Percentiles rank a stretch among this genome's conserved stretches.
phyloP scores from a whole-genome alignment of 345 rosid genomes.

The Garcia nutans region DNA sequence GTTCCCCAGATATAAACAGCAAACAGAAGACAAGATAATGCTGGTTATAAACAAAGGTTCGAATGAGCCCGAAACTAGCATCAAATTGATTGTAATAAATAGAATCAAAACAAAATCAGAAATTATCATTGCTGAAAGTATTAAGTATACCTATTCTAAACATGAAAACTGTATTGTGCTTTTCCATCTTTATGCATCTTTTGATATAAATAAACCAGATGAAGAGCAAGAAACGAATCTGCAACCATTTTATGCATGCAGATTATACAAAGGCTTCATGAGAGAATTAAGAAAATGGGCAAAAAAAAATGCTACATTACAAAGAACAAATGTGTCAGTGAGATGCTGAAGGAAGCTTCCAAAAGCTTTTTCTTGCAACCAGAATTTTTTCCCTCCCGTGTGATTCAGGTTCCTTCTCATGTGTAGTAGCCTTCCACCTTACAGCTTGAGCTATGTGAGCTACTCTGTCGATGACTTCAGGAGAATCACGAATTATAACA shows the following conservation, averaged over 20 bases:
- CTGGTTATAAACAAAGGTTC: neutral
- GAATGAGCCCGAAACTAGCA: neutral
- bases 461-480: slow-evolving; percentile 82
- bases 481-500: slow-evolving; percentile 71
- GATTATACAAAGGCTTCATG: slow-evolving; percentile 30
- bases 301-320: slow-evolving; percentile 40
- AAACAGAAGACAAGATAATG: neutral
- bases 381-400: slow-evolving; percentile 68
- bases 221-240: slow-evolving; percentile 19
- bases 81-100: neutral
- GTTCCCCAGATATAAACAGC: neutral
- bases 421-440: slow-evolving; percentile 60
- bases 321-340: slow-evolving; percentile 35
- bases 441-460: slow-evolving; percentile 62
- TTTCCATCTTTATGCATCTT: slow-evolving; percentile 22
- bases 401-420: slow-evolving; percentile 75
- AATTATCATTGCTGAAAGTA: slow-evolving; percentile 13
- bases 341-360: slow-evolving; percentile 56
- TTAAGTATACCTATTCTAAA: slow-evolving; percentile 14
- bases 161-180: slow-evolving; percentile 9
- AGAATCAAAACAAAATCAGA: neutral
- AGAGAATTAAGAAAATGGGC: slow-evolving; percentile 19
- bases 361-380: slow-evolving; percentile 63
- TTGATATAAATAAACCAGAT: slow-evolving; percentile 22
- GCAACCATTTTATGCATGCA: slow-evolving; percentile 43